These are phyloP conservation scores for Fusarium newnesense DNA, from an alignment of 2,329 filamentous ascomycete genomes.

Conservation along the genomic window DNA sequence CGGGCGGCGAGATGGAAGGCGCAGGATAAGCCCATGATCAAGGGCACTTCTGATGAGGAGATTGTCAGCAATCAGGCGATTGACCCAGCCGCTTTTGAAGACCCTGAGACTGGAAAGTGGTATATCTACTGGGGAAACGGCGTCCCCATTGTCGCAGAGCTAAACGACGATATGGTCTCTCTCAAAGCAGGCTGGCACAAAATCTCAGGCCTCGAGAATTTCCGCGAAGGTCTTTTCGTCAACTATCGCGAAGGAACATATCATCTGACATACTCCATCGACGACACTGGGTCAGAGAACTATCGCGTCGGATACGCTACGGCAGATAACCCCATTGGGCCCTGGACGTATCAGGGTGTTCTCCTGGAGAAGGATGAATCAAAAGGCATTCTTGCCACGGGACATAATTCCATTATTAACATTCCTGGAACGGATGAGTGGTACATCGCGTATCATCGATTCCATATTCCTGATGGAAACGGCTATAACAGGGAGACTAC, in stretches of 20 bases:
- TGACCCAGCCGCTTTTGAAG: slow-evolving; percentile 70
- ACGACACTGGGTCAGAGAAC: slow-evolving; percentile 57
- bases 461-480: slow-evolving; percentile 56
- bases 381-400: slow-evolving; percentile 57
- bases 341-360: slow-evolving; percentile 57
- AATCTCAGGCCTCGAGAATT: slow-evolving; percentile 53
- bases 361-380: slow-evolving; percentile 55
- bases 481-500: slow-evolving; percentile 56
- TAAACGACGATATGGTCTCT: slow-evolving; percentile 58
- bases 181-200: slow-evolving; percentile 49
- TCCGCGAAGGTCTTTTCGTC: slow-evolving; percentile 55
- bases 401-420: slow-evolving; percentile 58
- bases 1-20: too few species aligned
- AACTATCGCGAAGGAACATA: slow-evolving; percentile 57
- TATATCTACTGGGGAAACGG: slow-evolving; percentile 72
- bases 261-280: slow-evolving; percentile 60
- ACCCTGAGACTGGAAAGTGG: slow-evolving; percentile 65
- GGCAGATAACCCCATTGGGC: slow-evolving; percentile 48
- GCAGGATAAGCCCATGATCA: slow-evolving; percentile 63
- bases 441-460: slow-evolving; percentile 62
- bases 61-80: slow-evolving; percentile 58
- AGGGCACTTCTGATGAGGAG: slow-evolving; percentile 55
- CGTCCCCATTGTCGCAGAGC: slow-evolving; percentile 52
- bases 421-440: slow-evolving; percentile 59
- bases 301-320: slow-evolving; percentile 61